A percentile compares a stretch with the other conserved stretches of the same genome.
phyloP scores from a whole-genome alignment of 768 basidiomycete species.

The Kwoniella sp. region DNA sequence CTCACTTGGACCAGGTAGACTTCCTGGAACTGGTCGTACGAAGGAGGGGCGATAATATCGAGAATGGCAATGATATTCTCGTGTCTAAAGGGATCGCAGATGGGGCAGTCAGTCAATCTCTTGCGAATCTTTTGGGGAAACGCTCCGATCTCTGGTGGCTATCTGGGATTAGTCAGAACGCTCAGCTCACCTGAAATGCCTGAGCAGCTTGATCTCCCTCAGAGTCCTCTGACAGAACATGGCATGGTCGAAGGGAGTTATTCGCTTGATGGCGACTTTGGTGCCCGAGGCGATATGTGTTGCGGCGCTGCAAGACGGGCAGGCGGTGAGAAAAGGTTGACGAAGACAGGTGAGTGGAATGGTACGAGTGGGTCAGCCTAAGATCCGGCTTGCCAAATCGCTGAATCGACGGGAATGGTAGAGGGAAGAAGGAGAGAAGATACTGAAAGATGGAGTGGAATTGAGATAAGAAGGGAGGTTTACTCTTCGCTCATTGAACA shows the following conservation, averaged over 20 bases:
- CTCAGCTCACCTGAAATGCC: conserved; percentile 61
- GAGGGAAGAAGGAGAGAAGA: not conserved
- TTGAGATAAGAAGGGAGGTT: not conserved
- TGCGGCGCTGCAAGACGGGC: conserved; percentile 62
- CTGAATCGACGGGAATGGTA: not conserved
- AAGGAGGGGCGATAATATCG: conserved; percentile 83
- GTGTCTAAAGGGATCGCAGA: conserved; percentile 58
- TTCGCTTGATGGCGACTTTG: conserved; percentile 94
- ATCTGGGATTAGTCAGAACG: too few relatives aligned
- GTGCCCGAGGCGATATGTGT: conserved; percentile 74
- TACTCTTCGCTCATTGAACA: too few relatives aligned
- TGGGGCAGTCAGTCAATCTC: not conserved
- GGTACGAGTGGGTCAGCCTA: not conserved
- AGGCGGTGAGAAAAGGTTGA: not conserved
- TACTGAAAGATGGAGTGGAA: not conserved
- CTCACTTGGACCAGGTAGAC: conserved; percentile 62
- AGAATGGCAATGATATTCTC: conserved; percentile 93
- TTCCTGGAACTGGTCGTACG: conserved; percentile 78
- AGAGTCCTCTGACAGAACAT: conserved; percentile 62
- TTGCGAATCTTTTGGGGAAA: not conserved
- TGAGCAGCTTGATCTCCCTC: conserved; percentile 88
- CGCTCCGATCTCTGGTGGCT: too few relatives aligned
- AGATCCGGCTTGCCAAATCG: not conserved
- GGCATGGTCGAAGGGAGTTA: conserved; percentile 85
- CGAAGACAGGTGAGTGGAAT: not conserved